These are phyloP conservation scores for Babesia bovis DNA, from an alignment of 169 alveolate genomes.

Conservation along the genomic window DNA sequence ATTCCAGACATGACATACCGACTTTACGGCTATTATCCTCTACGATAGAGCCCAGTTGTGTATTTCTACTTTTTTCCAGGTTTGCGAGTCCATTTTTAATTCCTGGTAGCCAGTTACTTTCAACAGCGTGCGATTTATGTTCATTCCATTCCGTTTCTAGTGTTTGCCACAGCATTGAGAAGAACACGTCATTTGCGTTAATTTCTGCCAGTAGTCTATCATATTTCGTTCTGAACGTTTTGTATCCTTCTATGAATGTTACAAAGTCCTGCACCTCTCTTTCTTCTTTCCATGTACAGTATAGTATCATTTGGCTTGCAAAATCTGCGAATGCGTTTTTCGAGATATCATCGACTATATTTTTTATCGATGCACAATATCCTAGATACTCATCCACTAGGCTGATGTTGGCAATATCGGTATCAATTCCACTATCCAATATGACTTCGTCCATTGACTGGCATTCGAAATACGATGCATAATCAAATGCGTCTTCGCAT, in stretches of 20 bases:
- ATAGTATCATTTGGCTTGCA: background rate
- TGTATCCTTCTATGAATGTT: slow-evolving; percentile 4
- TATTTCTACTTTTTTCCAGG: background rate
- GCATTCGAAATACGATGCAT: background rate
- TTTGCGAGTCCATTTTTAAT: background rate
- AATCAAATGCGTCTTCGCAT: slow-evolving; percentile 13
- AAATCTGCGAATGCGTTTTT: slow-evolving; percentile 18
- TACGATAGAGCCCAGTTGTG: background rate
- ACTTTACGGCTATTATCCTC: background rate
- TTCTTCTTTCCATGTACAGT: background rate
- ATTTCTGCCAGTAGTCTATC: slow-evolving; percentile 8
- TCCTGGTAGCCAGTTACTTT: background rate
- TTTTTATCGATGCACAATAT: slow-evolving; percentile 11
- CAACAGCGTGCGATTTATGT: background rate
- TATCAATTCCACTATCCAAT: background rate
- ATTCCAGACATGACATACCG: slow-evolving; percentile 28
- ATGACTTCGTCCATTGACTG: background rate
- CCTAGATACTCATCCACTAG: background rate
- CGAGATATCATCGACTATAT: background rate
- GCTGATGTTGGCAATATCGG: background rate
- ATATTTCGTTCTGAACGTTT: slow-evolving; percentile 6
- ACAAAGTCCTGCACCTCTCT: background rate
- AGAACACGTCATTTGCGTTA: background rate
- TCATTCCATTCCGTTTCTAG: background rate
- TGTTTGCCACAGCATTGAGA: background rate